Evolutionary conservation across 1,284 basidiomycete species (phyloP).

Genomic region (Ceratobasidium sp.): DNA sequence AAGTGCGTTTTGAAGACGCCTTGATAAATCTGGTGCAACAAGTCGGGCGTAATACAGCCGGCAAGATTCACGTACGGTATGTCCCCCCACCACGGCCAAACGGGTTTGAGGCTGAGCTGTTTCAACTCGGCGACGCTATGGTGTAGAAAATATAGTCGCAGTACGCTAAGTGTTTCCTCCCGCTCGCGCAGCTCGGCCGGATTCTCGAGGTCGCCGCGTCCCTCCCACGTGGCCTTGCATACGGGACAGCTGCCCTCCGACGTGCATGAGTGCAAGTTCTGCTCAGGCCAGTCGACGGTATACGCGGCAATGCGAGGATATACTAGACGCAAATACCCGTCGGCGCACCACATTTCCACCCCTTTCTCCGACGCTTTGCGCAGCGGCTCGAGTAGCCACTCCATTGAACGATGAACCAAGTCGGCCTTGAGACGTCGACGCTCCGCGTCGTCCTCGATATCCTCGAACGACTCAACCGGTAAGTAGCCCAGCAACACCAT

Average conservation of each 20-base stretch:
- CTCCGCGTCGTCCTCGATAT: not conserved
- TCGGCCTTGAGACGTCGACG: not conserved
- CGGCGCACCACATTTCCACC: conserved; percentile 31
- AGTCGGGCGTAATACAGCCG: conserved; percentile 40
- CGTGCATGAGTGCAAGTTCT: conserved; percentile 7
- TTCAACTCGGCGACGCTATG: not conserved
- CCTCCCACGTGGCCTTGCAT: not conserved
- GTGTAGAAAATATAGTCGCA: not conserved
- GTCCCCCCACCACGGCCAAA: conserved; percentile 36
- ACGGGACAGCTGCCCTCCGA: conserved; percentile 22
- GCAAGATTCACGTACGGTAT: conserved; percentile 36
- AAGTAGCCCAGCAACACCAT: conserved; percentile 38
- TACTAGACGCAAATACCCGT: conserved; percentile 3
- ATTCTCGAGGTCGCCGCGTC: not conserved
- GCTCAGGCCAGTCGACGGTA: conserved; percentile 19
- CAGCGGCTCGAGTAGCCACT: conserved; percentile 1
- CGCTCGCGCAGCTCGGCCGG: not conserved
- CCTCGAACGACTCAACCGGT: conserved; percentile 22
- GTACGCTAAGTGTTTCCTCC: not conserved
- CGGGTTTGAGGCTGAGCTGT: not conserved
- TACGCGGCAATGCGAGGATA: conserved; percentile 6
- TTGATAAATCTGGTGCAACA: conserved; percentile 44
- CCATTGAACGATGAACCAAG: conserved; percentile 9
- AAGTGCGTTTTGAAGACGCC: conserved; percentile 30
- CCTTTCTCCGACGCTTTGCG: not conserved